Evolutionary conservation across 2,329 filamentous ascomycete genomes (phyloP), one percentile per base, ranked within the genome.

Genomic region (Xylariaceae sp.): DNA sequence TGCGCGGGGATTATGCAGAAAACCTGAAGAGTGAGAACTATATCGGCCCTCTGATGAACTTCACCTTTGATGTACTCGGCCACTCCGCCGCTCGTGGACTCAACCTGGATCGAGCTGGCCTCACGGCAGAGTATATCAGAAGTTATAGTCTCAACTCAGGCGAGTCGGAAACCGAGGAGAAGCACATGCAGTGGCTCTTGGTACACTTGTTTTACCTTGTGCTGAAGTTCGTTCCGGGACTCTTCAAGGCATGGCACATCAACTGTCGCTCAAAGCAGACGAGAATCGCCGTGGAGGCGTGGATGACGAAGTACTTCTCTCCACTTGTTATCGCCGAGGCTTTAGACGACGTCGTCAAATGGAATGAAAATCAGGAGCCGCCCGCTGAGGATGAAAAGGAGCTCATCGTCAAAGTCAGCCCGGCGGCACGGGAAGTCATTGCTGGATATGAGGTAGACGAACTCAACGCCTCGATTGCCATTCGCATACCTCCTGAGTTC

Each of bases 371-470:
- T 11, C 81, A 86, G 66, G 79, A 85, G 17, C 58, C 75, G 1
- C 73, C 77, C 0, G 73, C 72, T 2, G 74, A 76, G 3, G 82
- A 84, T 37, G 82, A 86, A 64, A 80, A 83, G 58, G 79, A 83
- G 62, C 75, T 88, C 7, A 68, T 76, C 0, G 80, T 97, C 58
- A 92, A 89, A 71, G 83, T 95, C 8, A 89, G 87, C 58, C 81
- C 82, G 39, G 79, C 83, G 9, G 85, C 86, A 0, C 82, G 83
- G 53, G 93, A 97, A 73, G 84, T 97, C 42, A 88, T 87, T 10
- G 92, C 91, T 0, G 87, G 87, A 2, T 97, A 96, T 71, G 85
- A 89, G 55, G 85, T 99, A 9, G 94, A 99, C 71, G 93, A 97
- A 61, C 85, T 89, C 67, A 86, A 86, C 35, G 91, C 94, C 59